Evolutionary conservation across 108 stramenopile genomes (phyloP).

Genomic region (Epipyxis sp.): DNA sequence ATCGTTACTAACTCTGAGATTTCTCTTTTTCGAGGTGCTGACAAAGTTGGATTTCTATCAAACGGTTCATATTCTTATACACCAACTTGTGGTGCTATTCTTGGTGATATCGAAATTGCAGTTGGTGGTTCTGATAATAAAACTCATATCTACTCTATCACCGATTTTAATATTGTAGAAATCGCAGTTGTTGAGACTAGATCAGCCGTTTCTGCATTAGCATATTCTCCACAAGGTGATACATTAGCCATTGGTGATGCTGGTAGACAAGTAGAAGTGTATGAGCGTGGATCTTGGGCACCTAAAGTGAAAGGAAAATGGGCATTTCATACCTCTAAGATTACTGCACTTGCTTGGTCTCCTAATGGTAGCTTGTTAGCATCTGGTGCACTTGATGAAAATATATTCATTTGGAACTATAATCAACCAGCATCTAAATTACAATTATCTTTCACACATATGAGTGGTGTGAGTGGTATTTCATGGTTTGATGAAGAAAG

Average conservation of each 20-base stretch:
- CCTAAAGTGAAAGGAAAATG: constrained; percentile 41
- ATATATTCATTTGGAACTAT: constrained; percentile 45
- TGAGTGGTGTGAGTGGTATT: constrained; percentile 47
- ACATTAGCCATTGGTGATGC: constrained; percentile 48
- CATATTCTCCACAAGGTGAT: constrained; percentile 40
- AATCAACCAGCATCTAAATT: constrained; percentile 28
- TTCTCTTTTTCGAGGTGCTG: constrained; percentile 26
- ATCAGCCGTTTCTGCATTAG: constrained; percentile 40
- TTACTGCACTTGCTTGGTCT: constrained; percentile 48
- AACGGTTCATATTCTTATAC: constrained; percentile 51
- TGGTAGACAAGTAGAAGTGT: constrained; percentile 46
- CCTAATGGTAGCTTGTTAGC: constrained; percentile 39
- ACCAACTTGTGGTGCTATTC: constrained; percentile 68
- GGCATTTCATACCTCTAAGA: constrained; percentile 53
- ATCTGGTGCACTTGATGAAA: constrained; percentile 47
- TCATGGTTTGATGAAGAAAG: constrained; percentile 37
- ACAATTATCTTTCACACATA: constrained; percentile 48
- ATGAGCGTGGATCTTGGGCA: constrained; percentile 40
- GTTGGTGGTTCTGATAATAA: constrained; percentile 87
- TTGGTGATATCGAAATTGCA: constrained; percentile 70
- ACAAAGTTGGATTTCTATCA: constrained; percentile 24
- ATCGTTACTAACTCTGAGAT: constrained; percentile 58
- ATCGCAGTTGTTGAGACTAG: constrained; percentile 34
- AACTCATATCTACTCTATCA: constrained; percentile 71
- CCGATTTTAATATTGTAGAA: background rate